Evolutionary conservation across 1,284 basidiomycete species (phyloP).

Genomic region (Pholiota adiposa): DNA sequence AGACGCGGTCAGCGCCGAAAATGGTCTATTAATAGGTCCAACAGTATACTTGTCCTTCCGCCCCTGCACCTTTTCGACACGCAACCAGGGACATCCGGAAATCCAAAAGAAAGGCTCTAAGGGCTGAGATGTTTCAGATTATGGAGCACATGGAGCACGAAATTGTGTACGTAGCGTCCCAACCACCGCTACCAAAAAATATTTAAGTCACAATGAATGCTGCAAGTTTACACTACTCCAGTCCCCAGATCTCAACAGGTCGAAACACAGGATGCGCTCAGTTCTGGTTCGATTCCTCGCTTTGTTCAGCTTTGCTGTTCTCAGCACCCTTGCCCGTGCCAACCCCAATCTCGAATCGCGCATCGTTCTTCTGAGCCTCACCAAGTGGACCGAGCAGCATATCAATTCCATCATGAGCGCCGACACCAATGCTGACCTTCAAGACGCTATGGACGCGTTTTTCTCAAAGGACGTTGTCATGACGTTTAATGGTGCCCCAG

Average conservation of each 20-base stretch:
- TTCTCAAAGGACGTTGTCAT: slow-evolving; percentile 2
- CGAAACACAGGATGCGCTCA: background rate
- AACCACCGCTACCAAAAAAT: background rate
- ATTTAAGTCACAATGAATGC: background rate
- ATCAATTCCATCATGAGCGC: background rate
- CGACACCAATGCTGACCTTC: slow-evolving; percentile 1
- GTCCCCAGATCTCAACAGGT: background rate
- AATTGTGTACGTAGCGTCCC: background rate
- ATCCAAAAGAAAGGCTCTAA: background rate
- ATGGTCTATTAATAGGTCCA: background rate
- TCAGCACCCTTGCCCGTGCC: background rate
- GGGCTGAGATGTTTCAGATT: background rate
- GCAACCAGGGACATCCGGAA: background rate
- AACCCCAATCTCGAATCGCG: background rate
- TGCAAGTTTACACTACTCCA: background rate
- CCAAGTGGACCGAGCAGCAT: slow-evolving; percentile 2
- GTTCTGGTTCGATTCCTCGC: background rate
- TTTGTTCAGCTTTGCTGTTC: background rate
- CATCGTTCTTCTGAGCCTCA: background rate
- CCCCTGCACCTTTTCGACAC: background rate
- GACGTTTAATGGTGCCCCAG: background rate
- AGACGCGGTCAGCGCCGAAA: background rate
- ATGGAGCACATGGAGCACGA: background rate
- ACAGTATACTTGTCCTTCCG: background rate
- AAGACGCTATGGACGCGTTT: slow-evolving; percentile 3